Percentiles rank a stretch among this genome's conserved stretches.
phyloP scores from a whole-genome alignment of 2,329 filamentous ascomycete species.

The Botryotinia convoluta region DNA sequence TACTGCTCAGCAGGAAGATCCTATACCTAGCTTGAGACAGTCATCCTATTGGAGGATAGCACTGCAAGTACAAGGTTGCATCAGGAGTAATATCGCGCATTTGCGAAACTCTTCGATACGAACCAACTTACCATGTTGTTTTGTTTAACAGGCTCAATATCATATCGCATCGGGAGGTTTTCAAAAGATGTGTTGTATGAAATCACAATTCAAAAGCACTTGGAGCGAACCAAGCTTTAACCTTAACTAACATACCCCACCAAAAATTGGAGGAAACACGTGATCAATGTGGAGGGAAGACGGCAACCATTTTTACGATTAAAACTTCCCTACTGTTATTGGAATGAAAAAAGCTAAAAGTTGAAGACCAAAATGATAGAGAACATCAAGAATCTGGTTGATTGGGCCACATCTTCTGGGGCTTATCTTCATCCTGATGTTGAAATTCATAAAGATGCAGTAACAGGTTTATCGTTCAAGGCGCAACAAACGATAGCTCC shows the following conservation, averaged over 20 bases:
- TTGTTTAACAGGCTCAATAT: background rate
- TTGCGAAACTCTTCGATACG: background rate
- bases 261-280: background rate
- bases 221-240: background rate
- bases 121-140: background rate
- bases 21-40: background rate
- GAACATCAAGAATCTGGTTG: conserved; percentile 41
- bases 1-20: background rate
- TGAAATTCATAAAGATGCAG: conserved; percentile 51
- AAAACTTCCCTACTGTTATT: background rate
- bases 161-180: background rate
- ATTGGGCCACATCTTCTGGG: conserved; percentile 49
- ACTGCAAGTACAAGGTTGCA: conserved; percentile 1
- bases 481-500: conserved; percentile 26
- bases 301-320: background rate
- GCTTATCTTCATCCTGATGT: conserved; percentile 51
- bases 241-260: background rate
- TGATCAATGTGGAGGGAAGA: background rate
- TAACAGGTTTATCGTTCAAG: conserved; percentile 53
- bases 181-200: background rate
- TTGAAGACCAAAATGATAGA: background rate
- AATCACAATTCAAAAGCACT: background rate
- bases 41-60: conserved; percentile 12
- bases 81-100: background rate
- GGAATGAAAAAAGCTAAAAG: background rate